Evolutionary conservation across 169 alveolate species (phyloP).

Genomic region (Cyclospora cayetanensis): DNA sequence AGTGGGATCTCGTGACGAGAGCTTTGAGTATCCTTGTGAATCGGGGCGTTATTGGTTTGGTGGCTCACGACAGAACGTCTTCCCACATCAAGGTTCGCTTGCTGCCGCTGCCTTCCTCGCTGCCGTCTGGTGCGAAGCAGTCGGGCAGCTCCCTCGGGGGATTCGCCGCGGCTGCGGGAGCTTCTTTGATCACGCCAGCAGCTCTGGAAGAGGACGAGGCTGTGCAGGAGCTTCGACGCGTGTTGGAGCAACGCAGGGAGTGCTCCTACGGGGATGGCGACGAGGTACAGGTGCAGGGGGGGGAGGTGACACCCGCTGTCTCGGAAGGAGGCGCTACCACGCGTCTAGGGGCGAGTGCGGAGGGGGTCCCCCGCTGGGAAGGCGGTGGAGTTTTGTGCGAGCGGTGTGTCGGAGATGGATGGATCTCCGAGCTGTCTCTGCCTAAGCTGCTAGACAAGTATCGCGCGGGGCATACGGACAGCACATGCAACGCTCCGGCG

Average conservation of each 20-base stretch:
- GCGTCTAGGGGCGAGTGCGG: neutral
- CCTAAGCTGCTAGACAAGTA: neutral
- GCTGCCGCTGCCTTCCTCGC: neutral
- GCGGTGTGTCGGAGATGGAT: neutral
- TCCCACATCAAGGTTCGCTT: neutral
- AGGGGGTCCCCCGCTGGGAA: neutral
- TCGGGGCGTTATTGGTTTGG: slow-evolving; percentile 7
- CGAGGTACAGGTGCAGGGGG: neutral
- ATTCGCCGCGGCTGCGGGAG: neutral
- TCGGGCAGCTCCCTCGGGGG: neutral
- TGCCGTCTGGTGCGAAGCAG: too few relatives aligned
- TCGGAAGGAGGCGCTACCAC: neutral
- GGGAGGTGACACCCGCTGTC: neutral
- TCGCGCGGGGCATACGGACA: neutral
- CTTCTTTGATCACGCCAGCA: neutral
- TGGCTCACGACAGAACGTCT: neutral
- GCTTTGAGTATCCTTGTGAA: neutral
- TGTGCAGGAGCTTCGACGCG: slow-evolving; percentile 23
- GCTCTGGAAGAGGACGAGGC: neutral
- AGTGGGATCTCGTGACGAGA: neutral
- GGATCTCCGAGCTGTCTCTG: neutral
- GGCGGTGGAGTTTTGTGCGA: neutral
- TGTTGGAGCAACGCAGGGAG: neutral
- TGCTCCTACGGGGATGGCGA: neutral
- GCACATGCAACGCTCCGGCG: slow-evolving; percentile 7